Evolutionary conservation across 192 early-diverging fungal species (phyloP).

Genomic region (Phycomyces nitens): DNA sequence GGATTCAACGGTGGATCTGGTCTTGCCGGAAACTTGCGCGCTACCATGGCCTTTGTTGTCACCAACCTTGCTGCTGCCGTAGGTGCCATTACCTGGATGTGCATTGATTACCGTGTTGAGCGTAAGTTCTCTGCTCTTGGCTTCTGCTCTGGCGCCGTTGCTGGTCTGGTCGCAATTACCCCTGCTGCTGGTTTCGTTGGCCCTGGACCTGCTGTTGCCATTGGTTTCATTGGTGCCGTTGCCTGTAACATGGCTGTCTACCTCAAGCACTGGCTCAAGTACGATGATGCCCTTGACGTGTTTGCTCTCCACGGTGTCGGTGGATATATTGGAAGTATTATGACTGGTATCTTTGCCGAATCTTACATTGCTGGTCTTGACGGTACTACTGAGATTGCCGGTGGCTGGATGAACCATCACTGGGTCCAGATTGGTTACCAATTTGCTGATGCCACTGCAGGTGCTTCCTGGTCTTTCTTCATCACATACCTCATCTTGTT

Average conservation of each 20-base stretch:
- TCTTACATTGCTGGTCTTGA: slow-evolving; percentile 69
- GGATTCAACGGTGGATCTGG: slow-evolving; percentile 81
- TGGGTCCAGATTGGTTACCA: slow-evolving; percentile 84
- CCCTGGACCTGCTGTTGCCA: slow-evolving; percentile 76
- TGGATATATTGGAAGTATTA: slow-evolving; percentile 78
- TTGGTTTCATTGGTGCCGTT: slow-evolving; percentile 70
- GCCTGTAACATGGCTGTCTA: slow-evolving; percentile 80
- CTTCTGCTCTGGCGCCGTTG: slow-evolving; percentile 92
- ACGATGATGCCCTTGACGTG: slow-evolving; percentile 91
- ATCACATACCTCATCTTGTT: slow-evolving; percentile 70
- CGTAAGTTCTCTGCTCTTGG: slow-evolving; percentile 85
- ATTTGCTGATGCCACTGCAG: slow-evolving; percentile 69
- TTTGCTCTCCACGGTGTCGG: slow-evolving; percentile 88
- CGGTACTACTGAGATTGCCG: slow-evolving; percentile 53
- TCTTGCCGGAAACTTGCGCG: slow-evolving; percentile 74
- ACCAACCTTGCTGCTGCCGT: slow-evolving; percentile 84
- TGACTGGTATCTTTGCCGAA: slow-evolving; percentile 91
- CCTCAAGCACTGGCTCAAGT: slow-evolving; percentile 80
- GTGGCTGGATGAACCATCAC: slow-evolving; percentile 73
- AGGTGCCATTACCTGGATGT: slow-evolving; percentile 82
- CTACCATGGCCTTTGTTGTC: slow-evolving; percentile 79
- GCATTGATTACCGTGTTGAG: slow-evolving; percentile 74
- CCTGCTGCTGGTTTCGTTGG: slow-evolving; percentile 87
- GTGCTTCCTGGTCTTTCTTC: slow-evolving; percentile 70
- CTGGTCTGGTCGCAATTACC: slow-evolving; percentile 91